A percentile compares a stretch with the other conserved stretches of the same genome.
Conservation (phyloP, 495 filamentous ascomycete species). For the Aspergillus baeticus region DNA sequence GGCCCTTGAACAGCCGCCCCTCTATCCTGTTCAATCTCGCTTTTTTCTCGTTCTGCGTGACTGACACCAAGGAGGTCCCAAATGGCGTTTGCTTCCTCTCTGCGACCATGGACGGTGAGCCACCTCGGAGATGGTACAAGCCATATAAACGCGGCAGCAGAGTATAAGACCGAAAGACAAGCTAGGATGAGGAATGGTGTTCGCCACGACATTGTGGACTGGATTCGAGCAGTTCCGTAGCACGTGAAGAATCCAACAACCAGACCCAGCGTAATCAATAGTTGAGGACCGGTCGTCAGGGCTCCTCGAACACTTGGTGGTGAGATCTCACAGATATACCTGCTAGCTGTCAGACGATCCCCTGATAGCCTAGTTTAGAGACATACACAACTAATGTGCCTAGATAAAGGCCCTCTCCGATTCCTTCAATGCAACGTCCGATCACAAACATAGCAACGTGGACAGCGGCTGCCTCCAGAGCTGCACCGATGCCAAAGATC, state of each 20-base stretch:
- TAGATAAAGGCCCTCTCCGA: conserved; percentile 61
- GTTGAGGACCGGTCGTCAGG: conserved; percentile 55
- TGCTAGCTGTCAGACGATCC: conserved; percentile 11
- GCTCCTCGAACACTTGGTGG: conserved; percentile 50
- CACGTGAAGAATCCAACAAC: conserved; percentile 60
- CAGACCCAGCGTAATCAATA: conserved; percentile 52
- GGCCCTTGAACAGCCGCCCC: conserved; percentile 1
- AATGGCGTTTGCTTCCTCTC: conserved; percentile 31
- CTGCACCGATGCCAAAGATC: conserved; percentile 55
- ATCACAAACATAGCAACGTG: conserved; percentile 53
- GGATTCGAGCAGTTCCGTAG: conserved; percentile 52
- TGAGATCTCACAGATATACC: conserved; percentile 62
- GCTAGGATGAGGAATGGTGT: conserved; percentile 51
- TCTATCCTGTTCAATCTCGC: conserved; percentile 32
- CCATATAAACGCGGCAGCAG: conserved; percentile 32
- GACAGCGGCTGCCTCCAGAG: conserved; percentile 46
- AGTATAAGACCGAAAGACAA: conserved; percentile 37
- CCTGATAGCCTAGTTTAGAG: neutral
- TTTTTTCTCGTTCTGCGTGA: conserved; percentile 51
- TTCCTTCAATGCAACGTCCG: conserved; percentile 54
- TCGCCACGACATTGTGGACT: conserved; percentile 57
- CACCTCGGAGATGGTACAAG: conserved; percentile 51
- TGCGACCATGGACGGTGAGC: conserved; percentile 41
- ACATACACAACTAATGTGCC: conserved; percentile 51
- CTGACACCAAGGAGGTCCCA: conserved; percentile 49